Base-by-base conservation (phyloP, 129 eudicot genomes). In the Centella asiatica region DNA sequence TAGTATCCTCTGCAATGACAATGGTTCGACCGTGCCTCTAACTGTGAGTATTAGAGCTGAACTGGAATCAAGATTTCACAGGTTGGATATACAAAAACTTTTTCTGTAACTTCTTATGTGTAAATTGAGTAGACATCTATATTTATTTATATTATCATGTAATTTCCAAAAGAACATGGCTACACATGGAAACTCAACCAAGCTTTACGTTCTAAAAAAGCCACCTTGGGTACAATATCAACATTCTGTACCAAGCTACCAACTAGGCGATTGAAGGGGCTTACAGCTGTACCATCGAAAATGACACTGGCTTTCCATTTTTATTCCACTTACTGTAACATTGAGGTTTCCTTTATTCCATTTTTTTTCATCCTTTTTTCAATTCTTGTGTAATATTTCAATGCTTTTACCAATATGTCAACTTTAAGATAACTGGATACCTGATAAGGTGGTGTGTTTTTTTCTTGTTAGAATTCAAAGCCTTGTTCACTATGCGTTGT, bases 1-100 rank as follows among this genome's bases (percentile, higher is more conserved):
- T 70, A 85, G 77, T 57, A 83, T 93, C 47, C 77, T 93, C 44
- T 93, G 99, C 78, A 93, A 93, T 60, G 83, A 85, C 69, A 87
- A 93, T 76, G 95, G 99, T 70, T 88, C 95, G 49, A 85, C 88
- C 24, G 82, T 83, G 69, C 99, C 86, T 40, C 79, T 93, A 45
- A 84, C 88, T 52, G 57, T 85, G 26, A 77, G 67, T 23, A 80
- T 88, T 59, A 79, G 89, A 64, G 83, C 86, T 63, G 92, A 82
- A 76, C 66, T 93, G 69, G 96, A 88, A 67, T 86, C 95, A 34
- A 88, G 75, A 69, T 93, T 85, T 58, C 68, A 83, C 64, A 93
- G 95, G 99, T 92, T 32, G 52, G 69, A 29, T 17, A 6, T 56
- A 2, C 19, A 13, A 44, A 12, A 17, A 3, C 48, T 44, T 13